Conservation (phyloP, 768 basidiomycete species). For the Cyathus striatus region DNA sequence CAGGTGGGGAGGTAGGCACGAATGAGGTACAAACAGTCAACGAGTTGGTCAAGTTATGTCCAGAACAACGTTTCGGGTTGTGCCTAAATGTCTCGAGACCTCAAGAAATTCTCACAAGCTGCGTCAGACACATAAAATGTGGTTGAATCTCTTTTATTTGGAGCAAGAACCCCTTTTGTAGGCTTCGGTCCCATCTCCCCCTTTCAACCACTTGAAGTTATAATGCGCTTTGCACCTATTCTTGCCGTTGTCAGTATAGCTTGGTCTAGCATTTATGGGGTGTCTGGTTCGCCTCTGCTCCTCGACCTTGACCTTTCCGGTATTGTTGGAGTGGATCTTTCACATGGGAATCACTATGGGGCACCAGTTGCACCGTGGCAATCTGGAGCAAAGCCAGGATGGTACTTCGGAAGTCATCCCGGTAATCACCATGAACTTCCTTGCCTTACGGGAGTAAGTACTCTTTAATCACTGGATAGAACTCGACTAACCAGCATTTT, state of each 20-base stretch:
- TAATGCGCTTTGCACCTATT: constrained; percentile 26
- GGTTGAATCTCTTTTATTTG: too few species aligned
- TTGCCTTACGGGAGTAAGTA: constrained; percentile 26
- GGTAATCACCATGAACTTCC: constrained; percentile 18
- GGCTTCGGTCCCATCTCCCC: too few species aligned
- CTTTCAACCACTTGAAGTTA: too few species aligned
- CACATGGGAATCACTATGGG: constrained; percentile 25
- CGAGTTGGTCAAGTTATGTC: too few species aligned
- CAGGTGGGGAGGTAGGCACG: too few species aligned
- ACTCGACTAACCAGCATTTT: constrained; percentile 5
- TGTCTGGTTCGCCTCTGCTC: constrained; percentile 11
- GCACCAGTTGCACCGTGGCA: constrained; percentile 34
- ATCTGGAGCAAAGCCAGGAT: constrained; percentile 27
- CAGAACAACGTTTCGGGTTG: too few species aligned
- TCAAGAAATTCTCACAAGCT: too few species aligned
- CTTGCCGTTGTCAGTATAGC: constrained; percentile 16
- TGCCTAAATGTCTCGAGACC: too few species aligned
- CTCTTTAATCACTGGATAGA: neutral
- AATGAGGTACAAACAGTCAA: too few species aligned
- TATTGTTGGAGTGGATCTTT: constrained; percentile 22
- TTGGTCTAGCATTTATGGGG: constrained; percentile 14
- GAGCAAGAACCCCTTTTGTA: too few species aligned
- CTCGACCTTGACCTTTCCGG: constrained; percentile 8
- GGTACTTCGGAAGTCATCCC: constrained; percentile 34
- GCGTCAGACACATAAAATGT: too few species aligned